phyloP scores from a whole-genome alignment of 2,329 filamentous ascomycete species.

The Colletotrichum tamarilloi region DNA sequence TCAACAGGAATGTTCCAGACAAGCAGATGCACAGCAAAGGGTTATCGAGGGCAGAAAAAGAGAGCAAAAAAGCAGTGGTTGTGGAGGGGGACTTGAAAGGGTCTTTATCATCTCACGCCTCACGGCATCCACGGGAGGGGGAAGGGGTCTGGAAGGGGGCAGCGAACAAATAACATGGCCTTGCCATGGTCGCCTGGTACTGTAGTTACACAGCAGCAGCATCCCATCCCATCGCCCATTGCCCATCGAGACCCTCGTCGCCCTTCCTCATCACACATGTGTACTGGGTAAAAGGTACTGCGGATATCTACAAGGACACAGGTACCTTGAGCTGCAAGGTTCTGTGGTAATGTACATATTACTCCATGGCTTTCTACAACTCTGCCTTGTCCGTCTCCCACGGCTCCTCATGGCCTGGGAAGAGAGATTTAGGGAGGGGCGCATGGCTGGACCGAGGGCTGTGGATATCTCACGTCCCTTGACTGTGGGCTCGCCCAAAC shows the following conservation, averaged over 20 bases:
- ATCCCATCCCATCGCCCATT: slow-evolving; percentile 12
- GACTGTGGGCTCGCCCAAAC: background rate
- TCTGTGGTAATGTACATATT: slow-evolving; percentile 9
- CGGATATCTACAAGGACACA: background rate
- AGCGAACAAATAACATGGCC: slow-evolving; percentile 8
- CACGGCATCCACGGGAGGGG: slow-evolving; percentile 22
- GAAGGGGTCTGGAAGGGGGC: background rate
- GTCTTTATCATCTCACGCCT: slow-evolving; percentile 31
- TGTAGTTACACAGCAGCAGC: slow-evolving; percentile 22
- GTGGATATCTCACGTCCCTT: slow-evolving; percentile 16
- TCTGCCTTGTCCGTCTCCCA: background rate
- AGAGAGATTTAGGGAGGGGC: slow-evolving; percentile 25
- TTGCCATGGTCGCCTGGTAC: background rate
- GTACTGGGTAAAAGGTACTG: background rate
- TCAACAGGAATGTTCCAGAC: slow-evolving; percentile 20
- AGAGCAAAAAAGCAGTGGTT: background rate
- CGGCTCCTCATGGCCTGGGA: slow-evolving; percentile 2
- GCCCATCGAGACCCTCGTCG: background rate
- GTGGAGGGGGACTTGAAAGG: slow-evolving; percentile 30
- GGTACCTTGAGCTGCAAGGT: slow-evolving; percentile 7
- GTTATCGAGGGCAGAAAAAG: background rate
- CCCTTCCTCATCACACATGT: background rate
- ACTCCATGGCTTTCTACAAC: background rate
- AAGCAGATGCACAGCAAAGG: slow-evolving; percentile 20
- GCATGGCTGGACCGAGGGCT: slow-evolving; percentile 33